A percentile compares a stretch with the other conserved stretches of the same genome.
Evolutionary conservation across 768 basidiomycete genomes (phyloP).

Genomic region (Lactarius evosmus): DNA sequence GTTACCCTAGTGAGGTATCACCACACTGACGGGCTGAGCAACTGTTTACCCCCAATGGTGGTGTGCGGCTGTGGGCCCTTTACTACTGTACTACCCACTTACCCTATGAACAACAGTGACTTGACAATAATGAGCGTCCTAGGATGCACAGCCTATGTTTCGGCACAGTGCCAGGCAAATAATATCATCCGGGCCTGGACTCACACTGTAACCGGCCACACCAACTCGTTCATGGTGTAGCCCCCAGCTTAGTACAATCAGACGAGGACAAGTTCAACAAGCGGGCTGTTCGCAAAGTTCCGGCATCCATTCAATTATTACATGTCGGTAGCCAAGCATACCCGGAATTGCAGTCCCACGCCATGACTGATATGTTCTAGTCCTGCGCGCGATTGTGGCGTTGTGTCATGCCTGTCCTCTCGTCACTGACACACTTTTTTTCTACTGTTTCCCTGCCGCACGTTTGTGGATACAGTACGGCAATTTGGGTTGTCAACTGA

Average conservation of each 20-base stretch:
- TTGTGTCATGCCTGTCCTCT: not conserved
- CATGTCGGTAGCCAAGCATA: not conserved
- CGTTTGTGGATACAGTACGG: slow-evolving; percentile 10
- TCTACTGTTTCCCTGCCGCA: slow-evolving; percentile 2
- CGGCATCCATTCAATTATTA: not conserved
- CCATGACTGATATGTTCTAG: slow-evolving; percentile 5
- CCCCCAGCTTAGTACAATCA: not conserved
- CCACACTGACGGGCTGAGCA: not conserved
- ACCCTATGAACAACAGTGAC: not conserved
- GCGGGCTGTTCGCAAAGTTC: not conserved
- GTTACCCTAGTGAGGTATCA: not conserved
- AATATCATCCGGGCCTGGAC: too few species aligned
- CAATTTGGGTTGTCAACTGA: not conserved
- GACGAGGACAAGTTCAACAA: not conserved
- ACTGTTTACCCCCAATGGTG: not conserved
- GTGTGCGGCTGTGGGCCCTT: not conserved
- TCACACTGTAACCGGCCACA: too few species aligned
- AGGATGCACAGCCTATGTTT: not conserved
- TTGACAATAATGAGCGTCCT: not conserved
- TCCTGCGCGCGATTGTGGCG: slow-evolving; percentile 1
- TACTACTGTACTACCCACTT: not conserved
- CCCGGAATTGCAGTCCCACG: not conserved
- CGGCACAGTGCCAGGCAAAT: not conserved
- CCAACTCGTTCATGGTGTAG: too few species aligned
- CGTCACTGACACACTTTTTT: not conserved